Evolutionary conservation across 2,329 filamentous ascomycete genomes (phyloP).

Genomic region (Pestalotiopsis sp.): DNA sequence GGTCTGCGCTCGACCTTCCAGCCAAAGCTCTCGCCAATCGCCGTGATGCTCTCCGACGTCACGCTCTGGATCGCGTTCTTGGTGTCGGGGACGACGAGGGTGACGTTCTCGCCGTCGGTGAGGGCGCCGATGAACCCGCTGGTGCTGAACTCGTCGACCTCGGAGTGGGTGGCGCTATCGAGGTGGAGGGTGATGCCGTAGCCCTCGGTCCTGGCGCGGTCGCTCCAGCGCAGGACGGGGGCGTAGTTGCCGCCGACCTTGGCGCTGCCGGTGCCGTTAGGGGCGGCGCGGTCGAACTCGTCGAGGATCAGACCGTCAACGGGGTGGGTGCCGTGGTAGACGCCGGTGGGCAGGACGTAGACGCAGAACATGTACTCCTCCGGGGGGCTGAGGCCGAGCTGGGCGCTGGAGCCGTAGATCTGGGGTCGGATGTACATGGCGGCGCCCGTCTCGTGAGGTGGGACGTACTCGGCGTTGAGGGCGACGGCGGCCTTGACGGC

Average conservation of each 20-base stretch:
- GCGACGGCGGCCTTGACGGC: constrained; percentile 81
- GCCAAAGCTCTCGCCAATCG: constrained; percentile 76
- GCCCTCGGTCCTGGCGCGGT: constrained; percentile 75
- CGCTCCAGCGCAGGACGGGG: constrained; percentile 85
- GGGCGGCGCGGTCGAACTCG: constrained; percentile 92
- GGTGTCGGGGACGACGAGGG: constrained; percentile 84
- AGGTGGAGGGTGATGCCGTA: constrained; percentile 95
- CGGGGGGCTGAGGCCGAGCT: constrained; percentile 82
- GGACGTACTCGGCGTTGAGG: constrained; percentile 88
- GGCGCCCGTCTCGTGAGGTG: constrained; percentile 84
- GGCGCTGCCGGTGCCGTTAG: constrained; percentile 85
- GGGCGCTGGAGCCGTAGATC: constrained; percentile 83
- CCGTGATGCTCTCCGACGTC: constrained; percentile 73
- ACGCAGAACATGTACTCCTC: constrained; percentile 93
- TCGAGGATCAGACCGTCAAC: constrained; percentile 89
- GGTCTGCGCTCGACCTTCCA: constrained; percentile 81
- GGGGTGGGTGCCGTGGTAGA: constrained; percentile 88
- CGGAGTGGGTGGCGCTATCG: constrained; percentile 80
- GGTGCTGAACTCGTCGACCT: constrained; percentile 95
- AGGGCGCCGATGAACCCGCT: constrained; percentile 87
- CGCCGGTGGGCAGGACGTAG: constrained; percentile 87
- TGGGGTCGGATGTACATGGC: constrained; percentile 92
- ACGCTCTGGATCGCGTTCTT: constrained; percentile 80
- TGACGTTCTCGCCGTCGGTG: constrained; percentile 61
- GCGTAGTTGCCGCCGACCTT: constrained; percentile 97